Evolutionary conservation across 2,329 filamentous ascomycete species (phyloP), one percentile per base, ranked within the genome.

Genomic region (Sclerotinia spermophila): DNA sequence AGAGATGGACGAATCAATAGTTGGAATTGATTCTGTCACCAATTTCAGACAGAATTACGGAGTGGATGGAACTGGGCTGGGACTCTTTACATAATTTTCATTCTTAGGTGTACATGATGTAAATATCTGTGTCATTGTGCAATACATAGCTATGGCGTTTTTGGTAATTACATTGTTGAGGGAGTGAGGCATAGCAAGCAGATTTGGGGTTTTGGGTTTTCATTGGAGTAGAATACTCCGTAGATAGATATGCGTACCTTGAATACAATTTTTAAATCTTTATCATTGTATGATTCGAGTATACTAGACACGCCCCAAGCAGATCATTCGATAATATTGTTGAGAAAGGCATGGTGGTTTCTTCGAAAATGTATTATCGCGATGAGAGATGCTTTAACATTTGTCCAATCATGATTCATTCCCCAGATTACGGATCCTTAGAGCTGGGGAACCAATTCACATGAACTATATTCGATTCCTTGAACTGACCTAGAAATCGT

Each of bases 101-200:
- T 38, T 64, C 21, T 19, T 5, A 21, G 38, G n/a, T 51, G 33
- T n/a, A 65, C 13, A 65, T 65, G 24, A 24, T 51, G 33, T 38
- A 38, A 7, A 19, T 51, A 40, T 38, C 24, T 65, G 33, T 48
- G 10, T 64, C 42, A n/a, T 35, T 35, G 8, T 51, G 33, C 61
- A 27, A 1, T 51, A 38, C 61, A 65, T 65, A 65, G 33, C n/a
- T 27, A 51, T 40, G 61, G 61, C 33, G 61, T 65, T 65, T 65
- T 13, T 21, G 35, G n/a, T 13, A 11, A 27, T 38, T 51, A 53
- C 5, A 53, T 38, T 40, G 33, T 15, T 38, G 44, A 3, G 7
- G 21, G 33, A 38, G 15, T 19, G 15, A 11, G 44, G 44, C 27
- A 17, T 45, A 17, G 15, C 17, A 6, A 13, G 17, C 24, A 11